phyloP scores from a whole-genome alignment of 140 eudicot genomes.

The Eryngium alpinum region DNA sequence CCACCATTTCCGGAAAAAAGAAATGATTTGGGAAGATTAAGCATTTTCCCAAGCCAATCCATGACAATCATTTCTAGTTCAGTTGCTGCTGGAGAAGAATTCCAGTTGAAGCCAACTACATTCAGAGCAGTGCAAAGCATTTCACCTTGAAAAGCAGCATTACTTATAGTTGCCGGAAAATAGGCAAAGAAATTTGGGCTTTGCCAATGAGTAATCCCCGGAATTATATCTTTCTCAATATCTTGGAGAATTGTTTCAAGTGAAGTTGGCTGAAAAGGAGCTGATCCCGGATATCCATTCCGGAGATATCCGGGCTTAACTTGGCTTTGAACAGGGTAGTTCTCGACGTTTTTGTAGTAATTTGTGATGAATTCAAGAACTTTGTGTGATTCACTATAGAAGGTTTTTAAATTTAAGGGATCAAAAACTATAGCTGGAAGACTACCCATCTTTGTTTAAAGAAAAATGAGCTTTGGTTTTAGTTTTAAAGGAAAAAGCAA shows the following conservation, averaged over 20 bases:
- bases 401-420: not conserved
- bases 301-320: conserved; percentile 6
- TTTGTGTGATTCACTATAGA: not conserved
- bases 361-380: conserved; percentile 3
- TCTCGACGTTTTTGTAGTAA: not conserved
- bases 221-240: conserved; percentile 1
- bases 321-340: conserved; percentile 11
- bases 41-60: conserved; percentile 10
- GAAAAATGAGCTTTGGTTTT: too few relatives aligned
- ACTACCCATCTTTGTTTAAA: not conserved
- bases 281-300: not conserved
- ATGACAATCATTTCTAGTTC: conserved; percentile 9
- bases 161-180: conserved; percentile 9
- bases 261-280: conserved; percentile 1
- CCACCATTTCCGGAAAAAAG: conserved; percentile 8
- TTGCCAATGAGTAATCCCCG: conserved; percentile 15
- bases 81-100: conserved; percentile 12
- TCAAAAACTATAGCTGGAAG: not conserved
- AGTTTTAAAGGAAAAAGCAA: too few relatives aligned
- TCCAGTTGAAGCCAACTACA: conserved; percentile 7
- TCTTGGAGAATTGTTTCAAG: conserved; percentile 6
- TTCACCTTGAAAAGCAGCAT: conserved; percentile 12
- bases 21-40: not conserved
- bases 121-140: conserved; percentile 15
- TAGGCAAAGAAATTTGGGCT: conserved; percentile 11